Evolutionary conservation across 345 rosid species (phyloP), one percentile per base, ranked within the genome.

Genomic region (Eutrema japonicum): DNA sequence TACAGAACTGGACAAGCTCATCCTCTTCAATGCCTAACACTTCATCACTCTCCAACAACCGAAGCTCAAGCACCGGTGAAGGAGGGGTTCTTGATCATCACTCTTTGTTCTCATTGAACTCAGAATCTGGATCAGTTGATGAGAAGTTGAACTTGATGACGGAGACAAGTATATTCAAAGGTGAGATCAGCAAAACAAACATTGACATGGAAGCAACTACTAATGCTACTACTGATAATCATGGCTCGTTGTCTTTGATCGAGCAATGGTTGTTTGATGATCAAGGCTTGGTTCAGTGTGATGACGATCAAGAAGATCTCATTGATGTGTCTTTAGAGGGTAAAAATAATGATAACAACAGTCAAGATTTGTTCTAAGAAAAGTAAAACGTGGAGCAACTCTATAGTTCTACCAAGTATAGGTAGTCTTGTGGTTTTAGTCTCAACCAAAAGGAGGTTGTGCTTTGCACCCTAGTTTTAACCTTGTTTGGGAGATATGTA

Each of bases 251-350:
- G 46, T 73, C 79, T 9, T 54, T 85, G 77, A 81, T 89, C 14
- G 92, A 89, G 84, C 82, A 87, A 69, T 89, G 96, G 96, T 82
- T 87, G 32, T 78, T 84, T 72, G 96, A 89, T 52, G 96, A 89
- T 45, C 82, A 66, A 66, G 79, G 75, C 5, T 55, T 66, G 40
- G 63, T 64, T 68, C 86, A 81, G 47, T 82, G 64, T 78, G 80
- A 65, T 30, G 82, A 77, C 49, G 48, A 30, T 69, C 75, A 63
- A 46, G 64, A 75, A 36, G 83, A 81, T 67, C 77, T 83, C 41
- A 73, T 81, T 33, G 75, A 68, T 64, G 59, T 83, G 75, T 67
- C 89, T 33, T 66, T 84, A 49, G 77, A 73, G 36, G 87, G 83
- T 71, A 41, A 49, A 27, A 48, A 56, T 49, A 57, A 50, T 71